Evolutionary conservation across 1,284 basidiomycete species (phyloP), one percentile per base, ranked within the genome.

Genomic region (Tylopilus orsonianus): DNA sequence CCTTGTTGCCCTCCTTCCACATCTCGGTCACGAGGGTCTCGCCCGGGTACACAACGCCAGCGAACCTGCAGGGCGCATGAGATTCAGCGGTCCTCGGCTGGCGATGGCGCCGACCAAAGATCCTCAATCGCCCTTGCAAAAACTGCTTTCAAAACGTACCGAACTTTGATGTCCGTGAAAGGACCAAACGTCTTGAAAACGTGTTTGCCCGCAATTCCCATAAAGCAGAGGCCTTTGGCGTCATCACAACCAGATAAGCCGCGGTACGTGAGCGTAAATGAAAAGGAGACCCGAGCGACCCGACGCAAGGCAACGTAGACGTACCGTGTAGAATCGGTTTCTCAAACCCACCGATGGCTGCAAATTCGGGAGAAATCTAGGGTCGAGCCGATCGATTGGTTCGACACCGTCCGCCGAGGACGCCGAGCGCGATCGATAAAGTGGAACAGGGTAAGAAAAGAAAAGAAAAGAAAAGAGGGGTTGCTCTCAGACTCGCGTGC

Each of bases 191-290:
- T 78, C 70, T 95, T 88, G 61, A 90, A 70, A 36, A 99, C 82
- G 65, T 97, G 93, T 73, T 97, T 97, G n/a, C 87, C 92, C 8
- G 94, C 82, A 54, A 98, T 87, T 42, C 96, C 96, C 79, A 97
- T 90, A 37, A 79, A 90, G 75, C 94, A 98, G 6, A 99, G 81
- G 20, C 88, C 87, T 79, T 35, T 23, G 32, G n/a, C 35, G 29
- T 27, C 39, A 35, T 35, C 37, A 30, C 5, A 19, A 0, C 36
- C 52, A 41, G 22, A 30, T 24, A 8, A 37, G 23, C 23, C 36
- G 7, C 5, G 23, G 22, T 12, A 2, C n/a, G 16, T 61, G 32
- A 57, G 30, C 13, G 9, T 1, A 7, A 32, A 5, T 14, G 8
- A 32, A 14, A 32, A 32, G 5, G 13, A 32, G 13, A 32, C 13